Evolutionary conservation across 108 stramenopile genomes (phyloP), one percentile per base, ranked within the genome.

Genomic region (Cyclotella kingstonii): DNA sequence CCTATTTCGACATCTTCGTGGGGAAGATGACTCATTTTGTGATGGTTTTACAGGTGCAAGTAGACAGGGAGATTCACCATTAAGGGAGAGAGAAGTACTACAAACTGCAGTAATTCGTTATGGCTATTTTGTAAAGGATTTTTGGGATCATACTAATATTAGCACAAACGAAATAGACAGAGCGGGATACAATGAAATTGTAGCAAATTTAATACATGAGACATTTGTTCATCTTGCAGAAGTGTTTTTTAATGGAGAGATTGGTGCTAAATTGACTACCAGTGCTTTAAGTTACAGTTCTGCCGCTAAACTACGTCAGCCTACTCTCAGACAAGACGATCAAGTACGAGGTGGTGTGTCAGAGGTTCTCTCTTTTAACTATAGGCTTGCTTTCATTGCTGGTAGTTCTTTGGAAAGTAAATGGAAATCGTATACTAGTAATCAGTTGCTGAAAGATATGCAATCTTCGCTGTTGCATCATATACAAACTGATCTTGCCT

Each of bases 1-100:
- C 12, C 58, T 90, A 8, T 90, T 90, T 85, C 78, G 81, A 14
- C 89, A 90, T 60, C 64, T 87, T 5, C 76, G 83, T 19, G 66
- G 63, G 35, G 68, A 63, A 27, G 60, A 75, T 28, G 66, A 58
- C 3, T 54, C 28, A 21, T 27, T 29, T 18, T 14, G 10, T 17
- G 50, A 54, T 8, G 36, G 53, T 50, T 50, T 22, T 17, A 6
- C 25, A n/a, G 22, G 18, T 14, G 59, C 59, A 3, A 29, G 2
- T 3, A n/a, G 50, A 52, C 31, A 36, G 14, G 30, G 21, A 5
- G 30, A 48, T 17, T 10, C 39, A 31, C 5, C 40, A 44, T 17
- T 19, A 12, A 10, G 23, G 17, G 41, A 62, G 12, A 55, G 45
- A 17, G 76, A 59, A 38, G 22, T 75, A 23, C 62, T 50, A 9